Base-by-base conservation (phyloP, 495 filamentous ascomycete species). In the Thermothielavioides terrestris region DNA sequence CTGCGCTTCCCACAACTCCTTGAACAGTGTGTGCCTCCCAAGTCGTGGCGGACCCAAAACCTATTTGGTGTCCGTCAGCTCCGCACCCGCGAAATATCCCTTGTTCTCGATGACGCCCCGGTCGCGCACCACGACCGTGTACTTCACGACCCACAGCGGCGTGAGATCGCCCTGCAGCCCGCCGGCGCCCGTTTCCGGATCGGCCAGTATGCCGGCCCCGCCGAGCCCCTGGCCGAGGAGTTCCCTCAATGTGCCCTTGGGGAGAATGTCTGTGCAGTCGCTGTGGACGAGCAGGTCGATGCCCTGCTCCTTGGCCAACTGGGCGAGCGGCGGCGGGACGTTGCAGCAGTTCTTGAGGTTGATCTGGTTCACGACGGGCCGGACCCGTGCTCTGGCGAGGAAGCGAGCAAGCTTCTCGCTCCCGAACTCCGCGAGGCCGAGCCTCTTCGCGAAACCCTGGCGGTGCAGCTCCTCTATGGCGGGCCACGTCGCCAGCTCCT, bases 61-160 rank as follows among this genome's bases (percentile, higher is more conserved):
- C 7, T n/a, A 4, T 15, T 35, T 53, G 67, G 5, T 41, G 1
- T 65, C 59, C 23, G 49, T 58, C 44, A 91, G 64, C 65, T 88
- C 81, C 12, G 88, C 90, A 42, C 82, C 78, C 3, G 89, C 89
- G 72, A 95, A 94, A 67, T 94, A 96, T 12, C 92, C 92, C 72
- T 97, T 97, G 61, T 92, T 95, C 76, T 99, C 92, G 44, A 99
- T 88, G 4, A 97, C 92, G 0, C 92, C 94, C n/a, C 92, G 75
- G 64, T 96, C 82, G 63, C 85, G 86, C 25, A 96, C 88, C n/a
- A 97, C 89, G 5, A 94, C 94, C 18, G 94, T 97, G 66, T 99
- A 99, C 64, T 97, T 97, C 49, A 90, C 83, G 26, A 96, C 92
- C 91, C 91, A 99, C 55, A 88, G 81, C 12, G 92, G 89, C 54